Percentiles rank a stretch among this genome's conserved stretches.
Conservation (phyloP, 257 asterid genomes). For the Nicotiana otophora region DNA sequence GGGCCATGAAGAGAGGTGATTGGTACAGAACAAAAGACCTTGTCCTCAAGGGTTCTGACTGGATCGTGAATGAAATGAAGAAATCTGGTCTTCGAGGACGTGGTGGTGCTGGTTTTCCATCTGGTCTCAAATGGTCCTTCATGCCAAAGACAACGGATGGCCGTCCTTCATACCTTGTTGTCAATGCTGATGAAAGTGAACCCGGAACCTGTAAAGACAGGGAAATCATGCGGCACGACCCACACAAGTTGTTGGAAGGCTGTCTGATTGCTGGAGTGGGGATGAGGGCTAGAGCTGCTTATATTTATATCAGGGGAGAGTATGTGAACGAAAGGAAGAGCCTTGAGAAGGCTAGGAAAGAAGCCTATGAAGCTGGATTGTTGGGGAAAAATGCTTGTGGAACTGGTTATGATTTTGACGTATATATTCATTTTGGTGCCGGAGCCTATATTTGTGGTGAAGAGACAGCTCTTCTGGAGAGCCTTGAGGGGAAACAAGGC, state of each 20-base stretch:
- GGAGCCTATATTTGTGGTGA: constrained; percentile 99
- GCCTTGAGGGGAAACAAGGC: constrained; percentile 99
- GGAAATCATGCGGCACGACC: constrained; percentile 99
- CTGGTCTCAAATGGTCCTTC: constrained; percentile 98
- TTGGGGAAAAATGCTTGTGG: constrained; percentile 98
- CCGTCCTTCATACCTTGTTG: constrained; percentile 96
- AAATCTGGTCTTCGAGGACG: constrained; percentile 98
- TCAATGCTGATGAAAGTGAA: constrained; percentile 98
- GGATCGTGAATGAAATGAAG: constrained; percentile 96
- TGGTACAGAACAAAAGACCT: constrained; percentile 96
- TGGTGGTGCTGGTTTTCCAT: constrained; percentile 99
- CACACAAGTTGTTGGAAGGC: constrained; percentile 94
- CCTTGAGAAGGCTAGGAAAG: constrained; percentile 83
- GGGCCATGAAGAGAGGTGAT: constrained; percentile 98
- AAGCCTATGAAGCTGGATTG: constrained; percentile 88
- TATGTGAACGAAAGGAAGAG: constrained; percentile 86
- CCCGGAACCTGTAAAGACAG: constrained; percentile 99
- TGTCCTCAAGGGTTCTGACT: constrained; percentile 84
- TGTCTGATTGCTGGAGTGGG: constrained; percentile 98
- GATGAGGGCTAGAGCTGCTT: constrained; percentile 95
- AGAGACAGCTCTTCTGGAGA: constrained; percentile 97
- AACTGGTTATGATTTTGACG: constrained; percentile 92
- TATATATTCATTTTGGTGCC: constrained; percentile 93
- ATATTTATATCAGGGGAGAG: constrained; percentile 94
- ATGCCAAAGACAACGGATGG: constrained; percentile 98